Conservation (phyloP, 2,329 filamentous ascomycete genomes). For the Colletotrichum sansevieriae region DNA sequence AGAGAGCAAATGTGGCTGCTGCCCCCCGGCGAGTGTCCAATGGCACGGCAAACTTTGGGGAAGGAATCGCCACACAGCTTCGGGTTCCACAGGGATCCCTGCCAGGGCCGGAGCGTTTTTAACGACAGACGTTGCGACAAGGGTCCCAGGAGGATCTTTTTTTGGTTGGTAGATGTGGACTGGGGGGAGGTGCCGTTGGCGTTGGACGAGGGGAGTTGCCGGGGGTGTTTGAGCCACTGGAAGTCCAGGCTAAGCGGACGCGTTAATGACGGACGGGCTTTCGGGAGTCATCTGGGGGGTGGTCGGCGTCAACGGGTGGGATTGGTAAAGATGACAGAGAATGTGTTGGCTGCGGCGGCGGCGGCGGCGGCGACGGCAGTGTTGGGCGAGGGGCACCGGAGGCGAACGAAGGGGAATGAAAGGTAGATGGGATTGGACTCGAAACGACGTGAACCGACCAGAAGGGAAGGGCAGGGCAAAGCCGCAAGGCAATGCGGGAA, state of each 20-base stretch:
- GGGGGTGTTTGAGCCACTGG: constrained; percentile 13
- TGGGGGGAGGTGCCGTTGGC: constrained; percentile 13
- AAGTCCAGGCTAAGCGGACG: constrained; percentile 1
- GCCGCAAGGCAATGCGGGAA: neutral
- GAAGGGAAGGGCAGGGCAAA: constrained; percentile 1
- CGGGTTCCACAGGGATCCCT: constrained; percentile 33
- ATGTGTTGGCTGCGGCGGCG: no score
- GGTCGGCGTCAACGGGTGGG: neutral
- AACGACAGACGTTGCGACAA: constrained; percentile 34
- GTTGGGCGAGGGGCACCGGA: neutral
- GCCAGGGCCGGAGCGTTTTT: constrained; percentile 39
- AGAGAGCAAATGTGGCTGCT: constrained; percentile 41
- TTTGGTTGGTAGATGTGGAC: constrained; percentile 29
- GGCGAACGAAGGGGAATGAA: constrained; percentile 34
- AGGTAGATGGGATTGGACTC: neutral
- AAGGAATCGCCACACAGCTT: constrained; percentile 30
- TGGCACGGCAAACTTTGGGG: neutral
- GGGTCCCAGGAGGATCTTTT: constrained; percentile 24
- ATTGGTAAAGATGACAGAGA: no score
- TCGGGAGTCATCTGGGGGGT: constrained; percentile 1
- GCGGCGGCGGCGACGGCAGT: no score
- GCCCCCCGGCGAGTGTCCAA: constrained; percentile 34
- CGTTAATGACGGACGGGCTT: neutral
- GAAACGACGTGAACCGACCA: constrained; percentile 12
- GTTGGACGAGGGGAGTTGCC: constrained; percentile 7